Evolutionary conservation across 805 yeast genomes (phyloP), one percentile per base, ranked within the genome.

Genomic region (Candida insectorum): DNA sequence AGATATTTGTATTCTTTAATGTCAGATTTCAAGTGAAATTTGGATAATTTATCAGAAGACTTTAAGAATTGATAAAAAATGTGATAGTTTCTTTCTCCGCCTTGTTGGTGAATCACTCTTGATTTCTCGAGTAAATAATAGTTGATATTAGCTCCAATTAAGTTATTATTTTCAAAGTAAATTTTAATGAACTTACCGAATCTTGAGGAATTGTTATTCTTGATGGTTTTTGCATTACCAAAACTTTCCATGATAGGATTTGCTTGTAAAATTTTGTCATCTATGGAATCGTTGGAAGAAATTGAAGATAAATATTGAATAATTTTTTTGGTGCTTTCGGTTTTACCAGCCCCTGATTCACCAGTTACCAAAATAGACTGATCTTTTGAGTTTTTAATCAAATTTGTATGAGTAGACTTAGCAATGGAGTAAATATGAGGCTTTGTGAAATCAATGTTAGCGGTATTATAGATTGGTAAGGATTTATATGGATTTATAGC

Each of bases 311-410:
- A 69, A 56, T 88, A 93, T 56, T 89, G 97, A 39, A 93, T 82
- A 35, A 93, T 88, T 53, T 85, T 88, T 58, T 93, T 93, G 4
- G 99, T 93, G 47, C 87, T 93, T 61, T 93, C 98, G 0, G 99
- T 93, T 55, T 93, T 93, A 33, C 99, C 99, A 0, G 99, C 98
- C 45, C 99, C 99, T 16, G 95, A 83, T 55, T 93, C 99, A 44
- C 99, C 99, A 0, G 98, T 93, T n/a, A 93, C 97, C 31, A 93
- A 67, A 35, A 93, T 87, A 9, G 94, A 81, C 62, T 93, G 98
- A 56, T 89, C 83, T 48, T 78, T 79, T 31, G 65, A 70, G 43
- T 83, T 80, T 9, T 72, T 67, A 9, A 86, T 62, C 54, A 93
- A 64, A 48, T 81, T 84, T 42, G 86, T 75, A 47, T 79, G 85